phyloP scores from a whole-genome alignment of 2,329 filamentous ascomycete species.

The Zasmidium citrigriseum region DNA sequence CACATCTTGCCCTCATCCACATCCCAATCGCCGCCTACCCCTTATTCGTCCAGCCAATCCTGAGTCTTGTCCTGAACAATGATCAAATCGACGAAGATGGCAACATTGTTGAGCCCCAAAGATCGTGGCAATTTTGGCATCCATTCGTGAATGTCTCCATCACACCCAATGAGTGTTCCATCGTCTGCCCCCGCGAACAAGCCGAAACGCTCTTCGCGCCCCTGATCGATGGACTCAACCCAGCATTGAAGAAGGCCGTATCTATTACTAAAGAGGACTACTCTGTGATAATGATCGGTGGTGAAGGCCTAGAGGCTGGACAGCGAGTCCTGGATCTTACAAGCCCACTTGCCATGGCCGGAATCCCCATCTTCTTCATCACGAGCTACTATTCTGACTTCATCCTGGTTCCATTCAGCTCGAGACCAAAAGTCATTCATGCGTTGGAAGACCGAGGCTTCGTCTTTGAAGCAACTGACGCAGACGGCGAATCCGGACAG shows the following conservation, averaged over 20 bases:
- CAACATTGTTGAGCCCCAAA: constrained; percentile 35
- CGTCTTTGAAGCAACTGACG: constrained; percentile 69
- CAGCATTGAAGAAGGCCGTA: constrained; percentile 48
- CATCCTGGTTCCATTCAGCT: constrained; percentile 80
- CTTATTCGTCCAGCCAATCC: constrained; percentile 79
- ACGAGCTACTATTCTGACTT: constrained; percentile 98
- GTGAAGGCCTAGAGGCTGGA: constrained; percentile 85
- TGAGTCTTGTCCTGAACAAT: constrained; percentile 71
- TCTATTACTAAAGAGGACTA: constrained; percentile 82
- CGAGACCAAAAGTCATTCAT: constrained; percentile 71
- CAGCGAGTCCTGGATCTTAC: constrained; percentile 90
- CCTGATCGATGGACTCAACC: constrained; percentile 64
- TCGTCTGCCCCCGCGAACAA: constrained; percentile 80
- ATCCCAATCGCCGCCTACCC: constrained; percentile 79
- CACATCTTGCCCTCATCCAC: constrained; percentile 83
- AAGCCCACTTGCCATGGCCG: constrained; percentile 83
- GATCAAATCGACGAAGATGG: constrained; percentile 42
- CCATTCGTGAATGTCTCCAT: constrained; percentile 92
- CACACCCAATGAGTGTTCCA: constrained; percentile 87
- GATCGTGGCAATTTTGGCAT: constrained; percentile 58
- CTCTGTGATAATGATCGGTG: constrained; percentile 85
- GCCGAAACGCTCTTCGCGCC: constrained; percentile 75
- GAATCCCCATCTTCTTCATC: constrained; percentile 97
- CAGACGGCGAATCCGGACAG: constrained; percentile 46
- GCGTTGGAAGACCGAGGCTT: constrained; percentile 80